Base-by-base conservation (phyloP, 176 grass and related monocot species). In the Avena eriantha region DNA sequence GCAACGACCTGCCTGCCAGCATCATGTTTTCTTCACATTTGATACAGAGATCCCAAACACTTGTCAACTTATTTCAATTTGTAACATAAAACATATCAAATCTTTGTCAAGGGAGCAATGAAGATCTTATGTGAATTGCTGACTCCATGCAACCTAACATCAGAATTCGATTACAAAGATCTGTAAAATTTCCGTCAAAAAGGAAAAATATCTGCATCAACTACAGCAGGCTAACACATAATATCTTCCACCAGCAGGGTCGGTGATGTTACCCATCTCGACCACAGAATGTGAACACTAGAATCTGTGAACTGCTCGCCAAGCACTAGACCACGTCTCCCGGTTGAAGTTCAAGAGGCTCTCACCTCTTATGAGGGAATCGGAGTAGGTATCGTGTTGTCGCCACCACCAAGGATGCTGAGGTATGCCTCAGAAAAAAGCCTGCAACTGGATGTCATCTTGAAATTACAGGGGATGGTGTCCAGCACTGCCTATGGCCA, bases 261-360 rank as follows among this genome's bases (percentile, higher is more conserved):
- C 93, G 29, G 90, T 95, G 86, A 95, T 92, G 46, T 95, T 98
- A 22, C 91, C 90, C 95, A 98, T 97, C 82, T 95, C 91, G 19
- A 92, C 93, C 89, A 97, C 64, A 35, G 14, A 67, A 35, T 35
- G 6, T 67, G 64, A 15, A 67, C 12, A 34, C 6, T 97, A 24
- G 90, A 95, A 73, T 97, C 90, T 1, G 91, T 83, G 84, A 92
- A 95, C 16, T 98, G 82, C 82, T 90, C 85, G 86, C 89, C 89
- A 83, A 92, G 72, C 90, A 81, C 86, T 83, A 15, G 95, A 95
- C 84, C 91, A 98, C 90, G 93, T 93, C 90, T 93, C 93, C 95
- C 51, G 68, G 63, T 34, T 5, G 0, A 66, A 66, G 26, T 66
- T 65, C 29, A 65, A 65, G 61, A 65, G 61, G 61, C 29, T 2